Percentiles rank a stretch among this genome's conserved stretches.
Conservation (phyloP, 2,329 filamentous ascomycete genomes). For the Alternaria consortialis region DNA sequence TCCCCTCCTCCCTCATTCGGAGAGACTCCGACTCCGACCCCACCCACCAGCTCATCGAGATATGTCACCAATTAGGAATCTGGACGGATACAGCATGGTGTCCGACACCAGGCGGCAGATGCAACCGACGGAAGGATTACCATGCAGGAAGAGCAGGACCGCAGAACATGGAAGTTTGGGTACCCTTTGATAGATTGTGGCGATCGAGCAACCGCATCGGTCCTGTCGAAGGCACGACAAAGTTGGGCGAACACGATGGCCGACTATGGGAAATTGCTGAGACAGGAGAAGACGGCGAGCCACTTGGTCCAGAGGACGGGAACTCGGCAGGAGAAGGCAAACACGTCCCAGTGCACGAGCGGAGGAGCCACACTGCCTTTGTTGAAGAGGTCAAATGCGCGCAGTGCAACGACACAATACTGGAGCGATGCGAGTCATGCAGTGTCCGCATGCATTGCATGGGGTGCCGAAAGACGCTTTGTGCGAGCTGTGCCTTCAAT, state of each 20-base stretch:
- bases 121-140: slow-evolving; percentile 65
- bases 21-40: slow-evolving; percentile 68
- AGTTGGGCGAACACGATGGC: slow-evolving; percentile 56
- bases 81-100: slow-evolving; percentile 71
- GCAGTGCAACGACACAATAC: slow-evolving; percentile 62
- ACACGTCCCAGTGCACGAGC: slow-evolving; percentile 62
- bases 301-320: slow-evolving; percentile 60
- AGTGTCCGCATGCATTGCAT: slow-evolving; percentile 70
- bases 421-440: slow-evolving; percentile 67
- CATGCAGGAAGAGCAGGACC: slow-evolving; percentile 64
- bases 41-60: slow-evolving; percentile 67
- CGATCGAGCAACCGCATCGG: slow-evolving; percentile 67
- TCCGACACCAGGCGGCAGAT: slow-evolving; percentile 65
- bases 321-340: slow-evolving; percentile 61
- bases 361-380: slow-evolving; percentile 63
- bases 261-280: slow-evolving; percentile 66
- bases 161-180: slow-evolving; percentile 66
- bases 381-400: slow-evolving; percentile 64
- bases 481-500: slow-evolving; percentile 67
- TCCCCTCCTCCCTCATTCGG: slow-evolving; percentile 63
- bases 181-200: slow-evolving; percentile 69
- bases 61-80: slow-evolving; percentile 66
- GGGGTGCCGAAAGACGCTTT: slow-evolving; percentile 67
- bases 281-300: slow-evolving; percentile 63
- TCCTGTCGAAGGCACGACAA: slow-evolving; percentile 45